Evolutionary conservation across 208 protist genomes (phyloP).

Genomic region (Leishmania arabica): DNA sequence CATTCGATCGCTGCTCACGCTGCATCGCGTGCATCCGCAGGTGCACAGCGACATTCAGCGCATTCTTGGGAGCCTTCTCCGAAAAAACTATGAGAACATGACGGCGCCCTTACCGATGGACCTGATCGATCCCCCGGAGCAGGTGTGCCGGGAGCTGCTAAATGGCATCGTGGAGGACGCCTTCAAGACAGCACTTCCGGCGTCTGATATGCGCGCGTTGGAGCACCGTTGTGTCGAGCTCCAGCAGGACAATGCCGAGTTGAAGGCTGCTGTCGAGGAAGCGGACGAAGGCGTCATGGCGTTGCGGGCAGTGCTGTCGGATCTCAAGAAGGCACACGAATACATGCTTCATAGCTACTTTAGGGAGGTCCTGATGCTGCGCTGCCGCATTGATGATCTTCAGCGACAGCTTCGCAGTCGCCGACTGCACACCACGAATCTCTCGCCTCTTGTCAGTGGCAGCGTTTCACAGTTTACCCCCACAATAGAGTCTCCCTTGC

Average conservation of each 20-base stretch:
- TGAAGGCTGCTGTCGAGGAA: constrained; percentile 24
- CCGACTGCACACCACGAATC: constrained; percentile 2
- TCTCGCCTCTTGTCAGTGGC: background rate
- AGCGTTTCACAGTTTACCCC: background rate
- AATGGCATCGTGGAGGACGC: constrained; percentile 46
- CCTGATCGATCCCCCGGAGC: constrained; percentile 40
- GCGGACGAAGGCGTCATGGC: constrained; percentile 26
- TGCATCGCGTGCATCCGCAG: constrained; percentile 87
- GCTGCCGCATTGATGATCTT: constrained; percentile 51
- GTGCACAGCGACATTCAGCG: constrained; percentile 74
- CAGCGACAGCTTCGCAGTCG: constrained; percentile 31
- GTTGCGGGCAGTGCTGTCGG: constrained; percentile 28
- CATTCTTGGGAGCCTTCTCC: constrained; percentile 52
- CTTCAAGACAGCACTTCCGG: constrained; percentile 52
- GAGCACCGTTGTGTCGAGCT: constrained; percentile 36
- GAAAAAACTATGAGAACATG: constrained; percentile 54
- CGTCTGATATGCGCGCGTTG: constrained; percentile 36
- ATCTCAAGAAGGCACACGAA: constrained; percentile 66
- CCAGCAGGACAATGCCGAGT: constrained; percentile 41
- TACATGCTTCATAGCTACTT: constrained; percentile 89
- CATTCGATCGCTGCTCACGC: constrained; percentile 64
- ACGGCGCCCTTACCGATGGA: constrained; percentile 34
- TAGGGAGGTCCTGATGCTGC: constrained; percentile 74
- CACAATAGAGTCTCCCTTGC: constrained; percentile 20
- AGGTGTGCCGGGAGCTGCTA: constrained; percentile 63